Base-by-base conservation (phyloP, 257 asterid species). In the Nicotiana undulata region DNA sequence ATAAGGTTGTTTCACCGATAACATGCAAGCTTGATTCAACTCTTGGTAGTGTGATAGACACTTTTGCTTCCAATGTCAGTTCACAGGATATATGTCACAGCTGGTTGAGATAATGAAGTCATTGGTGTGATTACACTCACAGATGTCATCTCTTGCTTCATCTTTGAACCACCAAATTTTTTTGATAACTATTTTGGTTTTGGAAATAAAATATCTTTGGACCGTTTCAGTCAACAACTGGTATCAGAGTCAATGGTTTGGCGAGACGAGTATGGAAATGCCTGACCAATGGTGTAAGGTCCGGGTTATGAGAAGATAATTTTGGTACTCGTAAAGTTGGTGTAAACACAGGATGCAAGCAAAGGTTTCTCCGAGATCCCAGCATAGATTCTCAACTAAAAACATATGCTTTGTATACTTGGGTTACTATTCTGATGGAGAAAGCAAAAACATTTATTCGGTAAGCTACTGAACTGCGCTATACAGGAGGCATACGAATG, bases 101-200 rank as follows among this genome's bases (percentile, higher is more conserved):
- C 86, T 4, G 92, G 82, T 1, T 85, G 46, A 40, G 76, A 60
- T 15, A 81, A 80, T 60, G 87, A 90, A 60, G 91, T 90, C 5
- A 29, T 81, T 5, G 95, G 98, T 0, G 93, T 95, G 40, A 85
- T 93, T 16, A 93, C 99, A 2, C 91, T 92, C 11, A 86, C 97
- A 83, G 97, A 92, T 74, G 98, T 94, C 51, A 92, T 90, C 86
- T 90, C 97, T 3, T 92, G 97, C 84, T 92, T 93, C 31, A 88
- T 93, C 77, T 84, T 81, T 4, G 98, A 94, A 85, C 98, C 97
- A 7, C 91, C 90, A 2, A 88, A 90, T 59, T 92, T 85, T 88
- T 90, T 91, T 12, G 92, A 89, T 10, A 82, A 90, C 77, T 87
- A 87, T 85, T 87, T 89, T 26, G 97, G 93, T 16, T 86, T 86